Evolutionary conservation across 257 asterid species (phyloP).

Genomic region (Solanum acaule): DNA sequence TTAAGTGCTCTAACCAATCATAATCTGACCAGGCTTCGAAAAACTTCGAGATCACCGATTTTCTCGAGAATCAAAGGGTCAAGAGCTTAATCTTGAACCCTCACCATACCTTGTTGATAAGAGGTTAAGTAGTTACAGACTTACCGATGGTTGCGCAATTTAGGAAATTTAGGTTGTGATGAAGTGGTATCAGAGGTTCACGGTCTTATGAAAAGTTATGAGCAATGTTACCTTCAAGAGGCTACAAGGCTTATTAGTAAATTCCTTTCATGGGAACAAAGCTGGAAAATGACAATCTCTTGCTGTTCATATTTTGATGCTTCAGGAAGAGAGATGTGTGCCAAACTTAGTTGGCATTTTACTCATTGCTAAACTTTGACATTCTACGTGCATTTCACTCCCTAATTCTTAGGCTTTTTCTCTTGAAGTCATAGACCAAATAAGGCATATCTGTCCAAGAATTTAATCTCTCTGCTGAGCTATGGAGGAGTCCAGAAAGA

Average conservation of each 20-base stretch:
- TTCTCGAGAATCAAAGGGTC: background rate
- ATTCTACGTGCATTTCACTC: background rate
- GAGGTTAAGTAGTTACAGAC: background rate
- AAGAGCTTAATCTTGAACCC: background rate
- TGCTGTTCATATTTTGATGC: background rate
- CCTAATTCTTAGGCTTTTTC: background rate
- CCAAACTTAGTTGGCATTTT: background rate
- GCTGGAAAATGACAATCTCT: background rate
- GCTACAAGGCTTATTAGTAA: background rate
- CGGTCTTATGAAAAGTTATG: background rate
- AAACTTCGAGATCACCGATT: background rate
- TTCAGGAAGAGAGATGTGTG: background rate
- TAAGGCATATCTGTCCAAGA: conserved; percentile 40
- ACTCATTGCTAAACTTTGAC: background rate
- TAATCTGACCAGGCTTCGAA: background rate
- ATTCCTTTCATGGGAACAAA: background rate
- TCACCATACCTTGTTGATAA: background rate
- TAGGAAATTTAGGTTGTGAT: background rate
- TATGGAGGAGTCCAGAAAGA: conserved; percentile 64
- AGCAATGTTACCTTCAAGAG: background rate
- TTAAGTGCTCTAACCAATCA: background rate
- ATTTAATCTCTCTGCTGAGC: conserved; percentile 61
- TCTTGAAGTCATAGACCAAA: conserved; percentile 53
- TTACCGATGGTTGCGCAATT: background rate
- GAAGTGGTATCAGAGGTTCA: background rate